Evolutionary conservation across 2,329 filamentous ascomycete species (phyloP), one percentile per base, ranked within the genome.

Genomic region (Penicillium sp.): DNA sequence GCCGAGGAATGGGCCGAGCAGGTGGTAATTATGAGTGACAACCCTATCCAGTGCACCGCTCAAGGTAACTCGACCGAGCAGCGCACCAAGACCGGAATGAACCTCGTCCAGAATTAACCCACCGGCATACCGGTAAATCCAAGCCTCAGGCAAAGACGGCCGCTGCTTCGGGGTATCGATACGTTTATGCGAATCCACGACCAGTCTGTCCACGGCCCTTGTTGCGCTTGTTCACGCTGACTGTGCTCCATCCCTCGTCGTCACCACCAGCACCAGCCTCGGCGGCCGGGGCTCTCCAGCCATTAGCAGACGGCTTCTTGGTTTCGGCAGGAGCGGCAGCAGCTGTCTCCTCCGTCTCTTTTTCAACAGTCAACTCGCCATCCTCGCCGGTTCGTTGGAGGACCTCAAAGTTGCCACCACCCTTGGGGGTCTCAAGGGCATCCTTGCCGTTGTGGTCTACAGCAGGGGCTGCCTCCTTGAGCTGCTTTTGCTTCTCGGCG

Each of bases 401-500:
- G 62, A 85, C 80, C 64, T 84, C 84, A 61, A 80, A 82, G 65
- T 77, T 82, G 37, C 76, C 76, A 26, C 75, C 75, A 51, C 77
- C 76, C 59, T 75, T 75, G 28, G 74, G 71, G n/a, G 67, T 67
- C 26, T 77, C 67, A 31, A 67, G 61, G 42, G 61, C 65, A 56
- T 78, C 77, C 59, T 79, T 77, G 42, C 64, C 68, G 50, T 76
- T 76, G 50, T 70, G 64, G 49, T 73, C 71, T 12, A 67, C 69
- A 7, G 76, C 70, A 22, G 68, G 55, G 25, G 45, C 59, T n/a
- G 47, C 72, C 17, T 67, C 60, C 65, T 73, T 73, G 51, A 63
- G 57, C 56, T 74, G 70, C 60, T 84, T 72, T 50, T 83, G 40
- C 62, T 91, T 88, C 66, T 90, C 79, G 25, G 76, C 77, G 46